Base-by-base conservation (phyloP, 441 rosid genomes). In the Adansonia madagascariensis region DNA sequence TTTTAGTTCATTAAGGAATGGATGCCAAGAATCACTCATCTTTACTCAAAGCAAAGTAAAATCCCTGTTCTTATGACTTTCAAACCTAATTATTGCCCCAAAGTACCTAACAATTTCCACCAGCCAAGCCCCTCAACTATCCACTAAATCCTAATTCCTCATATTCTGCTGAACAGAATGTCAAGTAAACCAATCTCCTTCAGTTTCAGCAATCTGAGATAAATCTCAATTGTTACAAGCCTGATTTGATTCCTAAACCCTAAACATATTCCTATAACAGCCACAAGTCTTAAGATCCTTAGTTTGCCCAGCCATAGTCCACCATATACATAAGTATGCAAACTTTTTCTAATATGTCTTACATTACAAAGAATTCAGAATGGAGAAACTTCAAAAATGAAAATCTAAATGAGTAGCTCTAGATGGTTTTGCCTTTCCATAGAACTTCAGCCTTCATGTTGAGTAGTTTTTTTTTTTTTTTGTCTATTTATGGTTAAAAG, bases 361-460 rank as follows among this genome's bases (percentile, higher is more conserved):
- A n/a, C 70, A 65, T 65, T 17, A 17, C n/a, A 41, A 35, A 63
- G 27, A 65, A 43, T 65, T 43, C 18, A 31, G 52, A 43, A 65
- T 8, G 24, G 27, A 67, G 35, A 46, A 68, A 8, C 73, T 22
- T 47, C 6, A 47, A 68, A 24, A 43, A 41, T 41, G 17, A 68
- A 22, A 46, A 22, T 46, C 39, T 68, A 66, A 24, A 69, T 22
- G 10, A 11, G 20, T 49, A n/a, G 24, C 27, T 31, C n/a, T 0
- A 9, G 47, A 71, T 53, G 62, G 14, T n/a, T 52, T 70, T 50
- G 24, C 46, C 24, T 52, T 31, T 46, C 6, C 14, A 49, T 14
- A 49, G 74, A 70, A 69, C 44, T 49, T 50, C 14, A 50, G 74
- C 74, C 11, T 49, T 49, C 43, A 50, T 1, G 18, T 50, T 70